Base-by-base conservation (phyloP, 1,284 basidiomycete genomes). In the Cystobasidiaceae sp. region DNA sequence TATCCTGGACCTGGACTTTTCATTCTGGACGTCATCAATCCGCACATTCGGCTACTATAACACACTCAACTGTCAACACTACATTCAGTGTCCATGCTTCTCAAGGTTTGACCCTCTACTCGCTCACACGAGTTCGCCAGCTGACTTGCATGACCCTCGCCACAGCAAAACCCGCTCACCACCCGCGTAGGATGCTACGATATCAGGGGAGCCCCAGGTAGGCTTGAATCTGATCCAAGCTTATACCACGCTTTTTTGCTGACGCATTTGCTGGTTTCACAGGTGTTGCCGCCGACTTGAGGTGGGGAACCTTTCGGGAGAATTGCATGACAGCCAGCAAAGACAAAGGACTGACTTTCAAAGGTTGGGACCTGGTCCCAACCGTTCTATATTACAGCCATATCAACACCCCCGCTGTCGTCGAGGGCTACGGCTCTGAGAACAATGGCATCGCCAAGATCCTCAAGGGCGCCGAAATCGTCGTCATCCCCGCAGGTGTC, bases 401-500 rank as follows among this genome's bases (percentile, higher is more conserved):
- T 81, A 86, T 98, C 75, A 92, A 96, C 79, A 89, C 91, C 66
- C 82, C 83, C 43, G 88, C 90, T 77, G 85, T 89, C 81, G 88
- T 90, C 69, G 82, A 80, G 39, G 91, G 91, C 66, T 93, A 86
- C 76, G 81, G 86, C 58, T 75, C 77, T 32, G 82, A 81, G 69
- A 85, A 86, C 58, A 88, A 90, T 78, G 84, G 91, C 77, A 85
- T 96, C 74, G 88, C 90, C 76, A 82, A 86, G 73, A 90, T 92
- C 23, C 83, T 96, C 67, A 84, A 89, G 69, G 90, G 87, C 72
- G 87, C 84, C 70, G 82, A 93, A 79, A 87, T 98, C 70, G 87
- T 98, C 72, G 88, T 98, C 73, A 96, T 97, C 78, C 96, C 96
- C 68, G 94, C 94, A 78, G 96, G 69, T 84, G 91, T 93, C 67